Conservation (phyloP, 768 basidiomycete genomes). For the Tubosaeta brunneosetosa region DNA sequence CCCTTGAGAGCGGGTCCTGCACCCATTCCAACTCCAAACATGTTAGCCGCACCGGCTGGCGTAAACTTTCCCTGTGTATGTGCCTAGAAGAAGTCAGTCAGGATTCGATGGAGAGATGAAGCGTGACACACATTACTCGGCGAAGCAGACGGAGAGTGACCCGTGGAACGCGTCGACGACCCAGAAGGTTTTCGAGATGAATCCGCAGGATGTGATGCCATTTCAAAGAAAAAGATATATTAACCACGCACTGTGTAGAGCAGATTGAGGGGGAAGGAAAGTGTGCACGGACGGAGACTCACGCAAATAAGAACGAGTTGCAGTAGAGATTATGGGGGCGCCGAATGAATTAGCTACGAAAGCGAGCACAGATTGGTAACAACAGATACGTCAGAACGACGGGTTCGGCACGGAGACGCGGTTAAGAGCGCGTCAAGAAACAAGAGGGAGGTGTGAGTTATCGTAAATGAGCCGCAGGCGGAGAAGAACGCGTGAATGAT, state of each 20-base stretch:
- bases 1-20: constrained; percentile 45
- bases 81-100: constrained; percentile 23
- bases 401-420: constrained; percentile 30
- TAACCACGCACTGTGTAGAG: constrained; percentile 27
- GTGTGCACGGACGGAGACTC: constrained; percentile 14
- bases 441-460: constrained; percentile 20
- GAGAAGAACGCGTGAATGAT: constrained; percentile 28
- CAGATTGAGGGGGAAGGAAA: constrained; percentile 13
- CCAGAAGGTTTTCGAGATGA: constrained; percentile 64
- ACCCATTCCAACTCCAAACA: constrained; percentile 51
- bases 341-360: constrained; percentile 35
- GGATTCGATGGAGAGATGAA: not conserved
- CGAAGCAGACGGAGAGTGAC: constrained; percentile 59
- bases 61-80: constrained; percentile 46
- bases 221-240: constrained; percentile 22
- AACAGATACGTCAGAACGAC: constrained; percentile 17
- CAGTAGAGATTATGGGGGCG: constrained; percentile 30
- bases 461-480: constrained; percentile 31
- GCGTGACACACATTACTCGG: constrained; percentile 48
- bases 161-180: constrained; percentile 60
- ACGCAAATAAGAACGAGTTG: constrained; percentile 24
- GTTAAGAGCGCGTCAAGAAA: constrained; percentile 26
- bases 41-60: constrained; percentile 38
- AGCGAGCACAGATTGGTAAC: constrained; percentile 21
- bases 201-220: constrained; percentile 35